Percentiles rank a stretch among this genome's conserved stretches.
These are phyloP conservation scores for Wolfiporia cocos DNA, from an alignment of 1,284 basidiomycete species.

Conservation along the genomic window DNA sequence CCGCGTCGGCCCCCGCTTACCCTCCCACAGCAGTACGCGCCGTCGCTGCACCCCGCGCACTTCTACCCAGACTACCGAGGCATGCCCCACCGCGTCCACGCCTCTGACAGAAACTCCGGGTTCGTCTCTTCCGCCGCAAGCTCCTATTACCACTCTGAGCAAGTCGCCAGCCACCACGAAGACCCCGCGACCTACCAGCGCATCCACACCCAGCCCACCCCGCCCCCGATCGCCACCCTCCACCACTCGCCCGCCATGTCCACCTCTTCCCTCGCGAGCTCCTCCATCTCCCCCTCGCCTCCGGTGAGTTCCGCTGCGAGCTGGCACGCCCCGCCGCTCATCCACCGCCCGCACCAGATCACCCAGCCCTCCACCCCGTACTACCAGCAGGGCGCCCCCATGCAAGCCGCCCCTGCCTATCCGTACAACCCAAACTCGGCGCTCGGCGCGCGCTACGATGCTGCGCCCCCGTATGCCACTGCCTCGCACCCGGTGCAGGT, in stretches of 20 bases:
- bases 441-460: constrained; percentile 25
- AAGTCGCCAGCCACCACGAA: background rate
- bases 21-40: no score
- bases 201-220: constrained; percentile 12
- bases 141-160: background rate
- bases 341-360: constrained; percentile 17
- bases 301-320: constrained; percentile 21
- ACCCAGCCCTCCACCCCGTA: constrained; percentile 28
- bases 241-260: constrained; percentile 60
- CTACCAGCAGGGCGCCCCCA: constrained; percentile 26
- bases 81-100: background rate
- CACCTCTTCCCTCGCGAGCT: constrained; percentile 48
- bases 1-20: no score
- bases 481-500: constrained; percentile 19
- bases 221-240: constrained; percentile 49
- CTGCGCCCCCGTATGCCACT: constrained; percentile 15
- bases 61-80: background rate
- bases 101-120: background rate
- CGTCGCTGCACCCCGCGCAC: background rate
- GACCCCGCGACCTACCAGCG: background rate
- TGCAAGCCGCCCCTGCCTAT: constrained; percentile 26
- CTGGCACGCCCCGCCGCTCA: constrained; percentile 29
- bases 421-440: constrained; percentile 26
- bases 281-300: constrained; percentile 49
- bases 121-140: background rate